Percentiles rank a stretch among this genome's conserved stretches.
phyloP scores from a whole-genome alignment of 2,329 filamentous ascomycete species.

The Davidsoniella eucalypti region DNA sequence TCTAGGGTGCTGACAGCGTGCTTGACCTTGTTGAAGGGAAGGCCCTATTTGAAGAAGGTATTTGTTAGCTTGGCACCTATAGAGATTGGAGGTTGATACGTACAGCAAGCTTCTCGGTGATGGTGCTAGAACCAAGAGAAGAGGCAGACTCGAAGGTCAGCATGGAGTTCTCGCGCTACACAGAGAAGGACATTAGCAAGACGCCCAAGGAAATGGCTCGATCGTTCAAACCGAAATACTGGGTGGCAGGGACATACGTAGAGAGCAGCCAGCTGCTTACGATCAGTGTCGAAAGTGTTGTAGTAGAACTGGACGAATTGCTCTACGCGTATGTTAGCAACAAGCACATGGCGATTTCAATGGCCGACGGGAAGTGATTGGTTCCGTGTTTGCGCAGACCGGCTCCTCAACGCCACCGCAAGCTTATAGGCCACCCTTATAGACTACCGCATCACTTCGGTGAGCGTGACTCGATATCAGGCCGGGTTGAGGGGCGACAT shows the following conservation, averaged over 20 bases:
- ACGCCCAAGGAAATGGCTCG: background rate
- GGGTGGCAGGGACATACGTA: constrained; percentile 47
- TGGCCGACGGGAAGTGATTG: background rate
- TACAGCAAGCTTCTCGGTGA: constrained; percentile 72
- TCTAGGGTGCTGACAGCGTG: constrained; percentile 67
- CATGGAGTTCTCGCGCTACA: constrained; percentile 69
- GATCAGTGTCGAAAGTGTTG: constrained; percentile 63
- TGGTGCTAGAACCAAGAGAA: constrained; percentile 44
- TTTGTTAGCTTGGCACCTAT: background rate
- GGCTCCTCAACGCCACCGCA: too few relatives aligned
- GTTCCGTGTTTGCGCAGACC: background rate
- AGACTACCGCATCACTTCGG: background rate
- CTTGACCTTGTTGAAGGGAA: constrained; percentile 68
- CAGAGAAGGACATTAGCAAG: background rate
- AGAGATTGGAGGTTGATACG: constrained; percentile 18
- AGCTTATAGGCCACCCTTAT: background rate
- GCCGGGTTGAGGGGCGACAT: background rate
- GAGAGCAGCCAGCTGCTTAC: constrained; percentile 47
- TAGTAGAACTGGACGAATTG: constrained; percentile 90
- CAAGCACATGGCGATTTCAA: background rate
- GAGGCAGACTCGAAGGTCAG: constrained; percentile 74
- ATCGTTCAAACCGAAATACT: background rate
- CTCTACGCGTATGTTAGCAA: constrained; percentile 31
- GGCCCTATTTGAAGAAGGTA: constrained; percentile 30
- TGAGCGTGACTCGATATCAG: background rate